phyloP scores from a whole-genome alignment of 352 stramenopile genomes.

The Stramenopiles sp. region DNA sequence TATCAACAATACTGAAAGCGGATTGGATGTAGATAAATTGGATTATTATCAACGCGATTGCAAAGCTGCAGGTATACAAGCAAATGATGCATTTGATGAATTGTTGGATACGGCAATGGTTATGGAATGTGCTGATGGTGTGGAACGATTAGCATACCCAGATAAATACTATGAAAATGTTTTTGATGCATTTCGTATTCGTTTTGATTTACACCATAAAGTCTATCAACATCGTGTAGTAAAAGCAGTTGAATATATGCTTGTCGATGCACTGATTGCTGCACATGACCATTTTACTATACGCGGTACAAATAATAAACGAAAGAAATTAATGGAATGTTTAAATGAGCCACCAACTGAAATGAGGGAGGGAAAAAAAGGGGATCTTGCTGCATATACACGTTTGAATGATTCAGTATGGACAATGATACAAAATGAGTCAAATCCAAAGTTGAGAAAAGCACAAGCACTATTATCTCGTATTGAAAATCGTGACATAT shows the following conservation, averaged over 20 bases:
- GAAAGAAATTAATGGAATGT: too few relatives aligned
- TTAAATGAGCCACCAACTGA: too few relatives aligned
- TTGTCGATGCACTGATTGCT: constrained; percentile 52
- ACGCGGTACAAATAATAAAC: too few relatives aligned
- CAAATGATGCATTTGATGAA: constrained; percentile 44
- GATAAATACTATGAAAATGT: constrained; percentile 56
- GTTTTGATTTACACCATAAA: constrained; percentile 59
- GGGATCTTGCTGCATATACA: too few relatives aligned
- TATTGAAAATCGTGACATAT: too few relatives aligned
- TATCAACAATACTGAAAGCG: constrained; percentile 61
- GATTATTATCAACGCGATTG: constrained; percentile 65
- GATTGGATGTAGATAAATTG: constrained; percentile 73
- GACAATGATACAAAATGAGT: too few relatives aligned
- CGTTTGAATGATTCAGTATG: too few relatives aligned
- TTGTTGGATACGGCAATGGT: constrained; percentile 56
- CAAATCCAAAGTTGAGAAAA: too few relatives aligned
- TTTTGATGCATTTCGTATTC: constrained; percentile 63
- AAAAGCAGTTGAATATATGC: constrained; percentile 66
- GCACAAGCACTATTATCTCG: too few relatives aligned
- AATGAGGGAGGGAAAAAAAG: too few relatives aligned
- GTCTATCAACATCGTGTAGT: constrained; percentile 65
- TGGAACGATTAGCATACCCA: constrained; percentile 57
- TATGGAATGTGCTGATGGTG: constrained; percentile 29
- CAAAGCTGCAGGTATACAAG: constrained; percentile 47
- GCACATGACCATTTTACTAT: constrained; percentile 37